phyloP scores from a whole-genome alignment of 495 filamentous ascomycete genomes.

The Rhypophila decipiens region DNA sequence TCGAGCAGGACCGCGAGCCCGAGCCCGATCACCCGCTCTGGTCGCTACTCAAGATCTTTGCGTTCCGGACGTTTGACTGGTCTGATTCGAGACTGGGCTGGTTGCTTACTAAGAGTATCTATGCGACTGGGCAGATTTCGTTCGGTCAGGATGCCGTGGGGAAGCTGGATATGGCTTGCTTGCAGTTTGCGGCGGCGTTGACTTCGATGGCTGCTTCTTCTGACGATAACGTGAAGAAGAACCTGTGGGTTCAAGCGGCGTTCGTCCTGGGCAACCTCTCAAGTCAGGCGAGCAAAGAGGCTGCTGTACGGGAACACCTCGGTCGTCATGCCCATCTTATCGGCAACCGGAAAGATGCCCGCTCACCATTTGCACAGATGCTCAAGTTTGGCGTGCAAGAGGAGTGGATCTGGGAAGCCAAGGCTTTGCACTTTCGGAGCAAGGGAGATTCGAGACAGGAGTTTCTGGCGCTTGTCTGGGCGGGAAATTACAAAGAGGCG shows the following conservation, averaged over 20 bases:
- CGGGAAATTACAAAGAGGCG: slow-evolving; percentile 69
- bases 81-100: slow-evolving; percentile 71
- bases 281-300: slow-evolving; percentile 53
- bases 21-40: slow-evolving; percentile 73
- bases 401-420: slow-evolving; percentile 78
- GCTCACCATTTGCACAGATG: slow-evolving; percentile 19
- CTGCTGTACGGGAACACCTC: slow-evolving; percentile 62
- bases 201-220: slow-evolving; percentile 28
- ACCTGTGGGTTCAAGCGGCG: slow-evolving; percentile 60
- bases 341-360: slow-evolving; percentile 14
- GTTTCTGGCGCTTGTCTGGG: slow-evolving; percentile 68
- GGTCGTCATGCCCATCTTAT: slow-evolving; percentile 57
- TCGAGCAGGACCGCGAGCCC: slow-evolving; percentile 56
- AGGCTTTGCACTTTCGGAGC: slow-evolving; percentile 72
- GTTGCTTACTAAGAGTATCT: slow-evolving; percentile 61
- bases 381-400: slow-evolving; percentile 60
- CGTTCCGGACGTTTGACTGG: slow-evolving; percentile 55
- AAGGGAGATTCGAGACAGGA: slow-evolving; percentile 56
- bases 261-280: slow-evolving; percentile 76
- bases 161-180: slow-evolving; percentile 58
- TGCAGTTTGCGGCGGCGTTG: slow-evolving; percentile 68
- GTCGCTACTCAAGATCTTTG: slow-evolving; percentile 75
- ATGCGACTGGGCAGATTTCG: slow-evolving; percentile 37
- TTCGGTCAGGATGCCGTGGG: slow-evolving; percentile 38
- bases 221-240: slow-evolving; percentile 30